Evolutionary conservation across 495 filamentous ascomycete genomes (phyloP).

Genomic region (Annulohypoxylon bovei): DNA sequence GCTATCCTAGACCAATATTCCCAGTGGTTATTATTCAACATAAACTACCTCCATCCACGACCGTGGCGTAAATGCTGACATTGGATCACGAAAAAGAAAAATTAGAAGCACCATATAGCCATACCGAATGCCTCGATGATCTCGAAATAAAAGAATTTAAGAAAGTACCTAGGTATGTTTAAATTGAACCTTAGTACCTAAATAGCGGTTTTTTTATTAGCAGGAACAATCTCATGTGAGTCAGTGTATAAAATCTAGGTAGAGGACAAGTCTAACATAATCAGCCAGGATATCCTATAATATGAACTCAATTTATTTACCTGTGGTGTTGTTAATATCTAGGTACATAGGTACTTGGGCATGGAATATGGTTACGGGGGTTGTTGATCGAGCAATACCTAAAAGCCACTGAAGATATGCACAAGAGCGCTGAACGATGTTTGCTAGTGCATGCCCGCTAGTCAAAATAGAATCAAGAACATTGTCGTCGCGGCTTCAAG

Average conservation of each 20-base stretch:
- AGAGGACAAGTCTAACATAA: not conserved
- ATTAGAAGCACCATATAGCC: not conserved
- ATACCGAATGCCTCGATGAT: not conserved
- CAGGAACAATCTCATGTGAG: not conserved
- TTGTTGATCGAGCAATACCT: not conserved
- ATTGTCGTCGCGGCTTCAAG: not conserved
- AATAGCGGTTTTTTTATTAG: too few species aligned
- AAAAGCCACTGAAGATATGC: not conserved
- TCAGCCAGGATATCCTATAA: not conserved
- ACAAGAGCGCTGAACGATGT: too few species aligned
- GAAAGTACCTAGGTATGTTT: too few species aligned
- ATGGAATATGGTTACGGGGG: too few species aligned
- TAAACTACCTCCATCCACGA: too few species aligned
- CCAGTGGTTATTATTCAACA: not conserved
- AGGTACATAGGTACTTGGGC: not conserved
- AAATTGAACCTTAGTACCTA: too few species aligned
- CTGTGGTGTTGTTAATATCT: not conserved
- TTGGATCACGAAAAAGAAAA: too few species aligned
- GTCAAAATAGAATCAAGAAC: not conserved
- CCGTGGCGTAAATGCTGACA: too few species aligned
- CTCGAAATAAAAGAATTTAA: not conserved
- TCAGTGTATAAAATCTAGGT: not conserved
- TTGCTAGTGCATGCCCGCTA: too few species aligned
- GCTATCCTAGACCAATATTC: not conserved
- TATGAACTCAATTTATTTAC: not conserved